These are phyloP conservation scores for Hymenoscyphus fraxineus DNA, from an alignment of 2,329 filamentous ascomycete genomes.

Conservation along the genomic window DNA sequence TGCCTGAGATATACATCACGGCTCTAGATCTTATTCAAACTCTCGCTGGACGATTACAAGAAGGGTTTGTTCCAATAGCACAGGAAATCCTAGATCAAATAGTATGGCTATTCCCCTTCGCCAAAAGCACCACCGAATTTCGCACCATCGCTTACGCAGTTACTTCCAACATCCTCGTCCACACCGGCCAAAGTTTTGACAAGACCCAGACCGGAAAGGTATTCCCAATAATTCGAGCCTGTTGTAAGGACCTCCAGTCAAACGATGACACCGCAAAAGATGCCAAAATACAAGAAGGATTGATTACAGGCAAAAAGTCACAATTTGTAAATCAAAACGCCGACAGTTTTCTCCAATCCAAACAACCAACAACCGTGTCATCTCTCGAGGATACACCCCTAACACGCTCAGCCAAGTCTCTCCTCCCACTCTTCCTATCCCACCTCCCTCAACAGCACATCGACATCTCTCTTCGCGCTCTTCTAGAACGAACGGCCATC, in stretches of 20 bases:
- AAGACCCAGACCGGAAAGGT: conserved; percentile 64
- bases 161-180: conserved; percentile 52
- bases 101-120: conserved; percentile 64
- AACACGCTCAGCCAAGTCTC: conserved; percentile 50
- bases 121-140: conserved; percentile 49
- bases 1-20: conserved; percentile 72
- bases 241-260: conserved; percentile 61
- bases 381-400: conserved; percentile 45
- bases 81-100: conserved; percentile 68
- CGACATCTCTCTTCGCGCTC: conserved; percentile 66
- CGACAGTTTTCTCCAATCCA: conserved; percentile 63
- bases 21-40: conserved; percentile 59
- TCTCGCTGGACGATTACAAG: conserved; percentile 55
- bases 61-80: conserved; percentile 55
- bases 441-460: conserved; percentile 63
- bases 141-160: conserved; percentile 60
- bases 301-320: conserved; percentile 31
- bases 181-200: conserved; percentile 62
- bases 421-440: conserved; percentile 62
- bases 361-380: conserved; percentile 25
- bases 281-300: conserved; percentile 3
- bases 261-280: conserved; percentile 30
- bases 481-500: conserved; percentile 79
- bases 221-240: conserved; percentile 57
- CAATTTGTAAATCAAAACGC: conserved; percentile 55